Base-by-base conservation (phyloP, 1,139 yeast species). In the Hemisphaericaspora lyxosophila region DNA sequence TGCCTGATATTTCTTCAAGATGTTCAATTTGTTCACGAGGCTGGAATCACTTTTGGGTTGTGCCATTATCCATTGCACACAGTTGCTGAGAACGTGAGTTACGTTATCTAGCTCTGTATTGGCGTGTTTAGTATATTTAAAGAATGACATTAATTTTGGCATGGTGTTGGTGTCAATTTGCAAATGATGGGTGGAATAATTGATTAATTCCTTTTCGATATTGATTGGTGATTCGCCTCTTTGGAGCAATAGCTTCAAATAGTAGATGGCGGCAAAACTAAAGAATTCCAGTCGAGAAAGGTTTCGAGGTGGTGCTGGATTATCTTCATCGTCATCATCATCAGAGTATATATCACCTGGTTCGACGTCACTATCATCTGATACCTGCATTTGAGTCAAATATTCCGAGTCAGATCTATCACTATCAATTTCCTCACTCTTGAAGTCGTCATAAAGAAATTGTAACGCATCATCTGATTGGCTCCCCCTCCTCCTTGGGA, bases 321-420 rank as follows among this genome's bases (percentile, higher is more conserved):
- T 9, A 18, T 50, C 51, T 30, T 46, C 53, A 18, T 50, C 51
- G 31, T 46, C 53, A 15, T 55, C 62, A 3, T 44, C 36, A 33
- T 59, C 65, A 33, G 55, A 50, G 19, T 51, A 49, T 7, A 45
- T 17, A 1, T 40, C 42, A 9, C 39, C 43, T 3, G 16, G 16
- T 31, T 58, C 63, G 9, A 48, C 45, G 27, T 55, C 65, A 33
- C 62, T 67, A 34, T 60, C 67, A 36, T 68, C 74, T 2, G 73
- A 67, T 13, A 51, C 56, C 33, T 59, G 61, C 58, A 67, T 62
- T 35, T 57, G 61, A 2, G 36, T 26, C 15, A 55, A 41, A 35
- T 46, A 47, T 17, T 46, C 40, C 16, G 32, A 35, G 8, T 44
- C 35, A n/a, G 22, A n/a, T 8, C 32, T 37, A 7, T 36, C 33